A percentile compares a stretch with the other conserved stretches of the same genome.
Evolutionary conservation across 139 green algal species (phyloP).

Genomic region (Gonium pectorale): DNA sequence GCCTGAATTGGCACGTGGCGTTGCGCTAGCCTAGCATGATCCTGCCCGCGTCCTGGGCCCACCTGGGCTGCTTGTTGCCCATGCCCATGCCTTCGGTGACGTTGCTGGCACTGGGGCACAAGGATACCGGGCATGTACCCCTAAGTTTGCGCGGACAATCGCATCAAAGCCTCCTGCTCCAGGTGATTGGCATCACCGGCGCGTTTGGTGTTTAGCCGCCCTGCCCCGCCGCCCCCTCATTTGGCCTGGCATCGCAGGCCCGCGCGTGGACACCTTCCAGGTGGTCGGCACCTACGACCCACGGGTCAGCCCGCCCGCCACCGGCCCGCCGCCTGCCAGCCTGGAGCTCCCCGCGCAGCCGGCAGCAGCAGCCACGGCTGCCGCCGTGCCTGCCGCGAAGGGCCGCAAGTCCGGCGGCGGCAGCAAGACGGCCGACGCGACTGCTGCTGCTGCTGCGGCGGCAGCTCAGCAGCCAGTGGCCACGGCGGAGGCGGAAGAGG

Average conservation of each 20-base stretch:
- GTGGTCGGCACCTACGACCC: conserved; percentile 67
- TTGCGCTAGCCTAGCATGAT: too few species aligned
- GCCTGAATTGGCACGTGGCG: too few species aligned
- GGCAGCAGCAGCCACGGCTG: conserved; percentile 44
- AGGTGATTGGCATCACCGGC: too few species aligned
- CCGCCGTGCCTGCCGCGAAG: not conserved
- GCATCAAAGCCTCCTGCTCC: too few species aligned
- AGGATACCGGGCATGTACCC: too few species aligned
- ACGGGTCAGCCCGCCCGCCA: conserved; percentile 45
- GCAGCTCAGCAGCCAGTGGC: not conserved
- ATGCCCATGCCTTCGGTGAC: too few species aligned
- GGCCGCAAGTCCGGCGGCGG: conserved; percentile 47
- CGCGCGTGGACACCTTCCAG: conserved; percentile 48
- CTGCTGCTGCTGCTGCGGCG: conserved; percentile 34
- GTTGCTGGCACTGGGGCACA: too few species aligned
- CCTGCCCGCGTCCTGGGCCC: too few species aligned
- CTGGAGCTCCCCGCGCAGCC: conserved; percentile 36
- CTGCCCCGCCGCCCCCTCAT: not conserved
- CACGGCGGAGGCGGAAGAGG: not conserved
- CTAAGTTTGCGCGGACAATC: too few species aligned
- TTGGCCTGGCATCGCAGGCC: not conserved
- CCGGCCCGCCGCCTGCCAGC: conserved; percentile 44
- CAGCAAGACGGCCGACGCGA: conserved; percentile 55
- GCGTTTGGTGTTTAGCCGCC: too few species aligned
- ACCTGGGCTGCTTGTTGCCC: too few species aligned